phyloP scores from a whole-genome alignment of 164 flowering plant species.

The Stephania cephalantha region DNA sequence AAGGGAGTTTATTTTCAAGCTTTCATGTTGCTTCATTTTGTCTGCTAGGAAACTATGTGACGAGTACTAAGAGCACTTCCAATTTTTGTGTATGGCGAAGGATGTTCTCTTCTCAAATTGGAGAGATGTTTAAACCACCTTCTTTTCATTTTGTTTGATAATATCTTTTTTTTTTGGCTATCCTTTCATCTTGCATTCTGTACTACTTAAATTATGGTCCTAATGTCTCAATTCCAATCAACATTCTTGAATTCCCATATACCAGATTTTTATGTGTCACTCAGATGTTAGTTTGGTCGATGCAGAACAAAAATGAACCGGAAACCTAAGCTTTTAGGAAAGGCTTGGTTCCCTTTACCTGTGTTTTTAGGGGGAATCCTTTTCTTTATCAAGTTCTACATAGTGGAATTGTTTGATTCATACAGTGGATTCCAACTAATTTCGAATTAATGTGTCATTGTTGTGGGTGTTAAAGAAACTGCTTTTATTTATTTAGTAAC shows the following conservation, averaged over 20 bases:
- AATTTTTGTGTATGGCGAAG: not conserved
- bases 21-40: not conserved
- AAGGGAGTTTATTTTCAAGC: slow-evolving; percentile 3
- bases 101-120: not conserved
- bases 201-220: not conserved
- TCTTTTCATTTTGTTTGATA: not conserved
- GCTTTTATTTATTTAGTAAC: no score
- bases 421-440: no score
- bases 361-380: no score
- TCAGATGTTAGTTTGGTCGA: no score
- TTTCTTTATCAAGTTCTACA: no score
- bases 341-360: no score
- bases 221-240: not conserved
- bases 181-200: not conserved
- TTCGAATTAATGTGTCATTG: no score
- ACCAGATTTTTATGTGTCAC: not conserved
- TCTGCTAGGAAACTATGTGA: not conserved
- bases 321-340: no score
- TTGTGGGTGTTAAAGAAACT: no score
- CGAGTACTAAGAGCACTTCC: not conserved
- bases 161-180: not conserved
- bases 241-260: not conserved
- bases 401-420: no score
- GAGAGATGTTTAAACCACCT: not conserved
- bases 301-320: no score